phyloP scores from a whole-genome alignment of 2,329 filamentous ascomycete species.

The Ophiostoma piceae region DNA sequence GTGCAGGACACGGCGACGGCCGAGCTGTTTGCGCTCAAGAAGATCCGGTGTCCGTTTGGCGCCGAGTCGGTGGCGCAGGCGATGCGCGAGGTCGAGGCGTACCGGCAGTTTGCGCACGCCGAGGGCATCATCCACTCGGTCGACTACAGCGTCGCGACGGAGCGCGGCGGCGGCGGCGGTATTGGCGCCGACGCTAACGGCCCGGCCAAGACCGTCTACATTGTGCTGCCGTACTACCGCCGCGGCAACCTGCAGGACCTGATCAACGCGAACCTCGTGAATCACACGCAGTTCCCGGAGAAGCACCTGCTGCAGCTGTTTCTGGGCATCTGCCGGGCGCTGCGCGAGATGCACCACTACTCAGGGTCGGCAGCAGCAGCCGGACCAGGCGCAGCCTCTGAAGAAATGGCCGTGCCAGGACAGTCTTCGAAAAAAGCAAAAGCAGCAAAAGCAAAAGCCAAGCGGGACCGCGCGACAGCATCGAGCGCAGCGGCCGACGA shows the following conservation, averaged over 20 bases:
- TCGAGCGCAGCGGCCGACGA: slow-evolving; percentile 54
- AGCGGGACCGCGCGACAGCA: slow-evolving; percentile 29
- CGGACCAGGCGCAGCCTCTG: slow-evolving; percentile 25
- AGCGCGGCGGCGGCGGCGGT: slow-evolving; percentile 53
- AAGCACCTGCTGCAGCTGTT: slow-evolving; percentile 82
- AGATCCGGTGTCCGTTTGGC: slow-evolving; percentile 97
- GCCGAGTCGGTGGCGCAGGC: slow-evolving; percentile 92
- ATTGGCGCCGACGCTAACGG: slow-evolving; percentile 47
- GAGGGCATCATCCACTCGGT: slow-evolving; percentile 81
- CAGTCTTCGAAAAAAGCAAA: not conserved
- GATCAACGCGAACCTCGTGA: slow-evolving; percentile 97
- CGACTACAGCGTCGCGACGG: slow-evolving; percentile 75
- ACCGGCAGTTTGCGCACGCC: slow-evolving; percentile 77
- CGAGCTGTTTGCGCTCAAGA: slow-evolving; percentile 90
- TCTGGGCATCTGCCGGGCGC: slow-evolving; percentile 80
- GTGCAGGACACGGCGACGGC: slow-evolving; percentile 84
- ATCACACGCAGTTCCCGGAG: slow-evolving; percentile 86
- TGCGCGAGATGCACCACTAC: slow-evolving; percentile 90
- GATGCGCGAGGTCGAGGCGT: slow-evolving; percentile 95
- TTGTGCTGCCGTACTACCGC: slow-evolving; percentile 90
- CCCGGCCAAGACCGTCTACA: slow-evolving; percentile 88
- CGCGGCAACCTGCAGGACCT: slow-evolving; percentile 94
- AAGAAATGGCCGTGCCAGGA: slow-evolving; percentile 49
- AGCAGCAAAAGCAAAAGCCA: slow-evolving; percentile 18
- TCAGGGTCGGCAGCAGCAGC: slow-evolving; percentile 41